Percentiles rank a stretch among this genome's conserved stretches.
These are phyloP conservation scores for Colletotrichum eleusines DNA, from an alignment of 2,329 filamentous ascomycete species.

Conservation along the genomic window DNA sequence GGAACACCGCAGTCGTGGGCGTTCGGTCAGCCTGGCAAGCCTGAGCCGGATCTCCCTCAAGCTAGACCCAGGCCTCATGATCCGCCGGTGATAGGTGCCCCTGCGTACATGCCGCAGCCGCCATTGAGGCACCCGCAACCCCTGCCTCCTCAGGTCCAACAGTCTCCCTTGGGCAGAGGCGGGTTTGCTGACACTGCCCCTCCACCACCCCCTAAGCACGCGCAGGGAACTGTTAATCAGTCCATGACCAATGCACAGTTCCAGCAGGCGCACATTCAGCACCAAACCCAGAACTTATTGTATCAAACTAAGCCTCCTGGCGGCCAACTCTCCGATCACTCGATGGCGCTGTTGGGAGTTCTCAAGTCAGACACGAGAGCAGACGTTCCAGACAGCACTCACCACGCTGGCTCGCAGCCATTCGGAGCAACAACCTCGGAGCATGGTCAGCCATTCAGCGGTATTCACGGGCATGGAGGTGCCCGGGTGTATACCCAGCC, in stretches of 20 bases:
- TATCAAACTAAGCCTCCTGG: slow-evolving; percentile 40
- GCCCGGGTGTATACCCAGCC: slow-evolving; percentile 4
- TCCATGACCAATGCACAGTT: slow-evolving; percentile 17
- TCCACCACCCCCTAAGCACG: slow-evolving; percentile 37
- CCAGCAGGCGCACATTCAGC: slow-evolving; percentile 19
- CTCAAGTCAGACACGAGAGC: slow-evolving; percentile 51
- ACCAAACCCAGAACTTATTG: slow-evolving; percentile 40
- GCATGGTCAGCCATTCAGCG: neutral
- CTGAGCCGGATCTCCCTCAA: neutral
- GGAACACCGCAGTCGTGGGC: slow-evolving; percentile 34
- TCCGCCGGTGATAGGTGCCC: slow-evolving; percentile 2
- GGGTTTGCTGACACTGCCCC: slow-evolving; percentile 38
- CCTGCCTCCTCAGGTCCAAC: slow-evolving; percentile 67
- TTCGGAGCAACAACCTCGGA: slow-evolving; percentile 1
- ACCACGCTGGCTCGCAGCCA: neutral
- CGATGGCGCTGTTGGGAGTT: slow-evolving; percentile 54
- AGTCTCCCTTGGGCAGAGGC: slow-evolving; percentile 29
- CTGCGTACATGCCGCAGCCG: slow-evolving; percentile 35
- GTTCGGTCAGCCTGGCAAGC: slow-evolving; percentile 15
- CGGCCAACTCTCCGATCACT: slow-evolving; percentile 49
- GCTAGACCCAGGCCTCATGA: slow-evolving; percentile 13
- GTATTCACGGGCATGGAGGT: slow-evolving; percentile 6
- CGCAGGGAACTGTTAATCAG: slow-evolving; percentile 26
- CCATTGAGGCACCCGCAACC: slow-evolving; percentile 59
- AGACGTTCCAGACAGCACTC: slow-evolving; percentile 5